Conservation (phyloP, 768 basidiomycete species). For the Chalciporus piperatus region DNA sequence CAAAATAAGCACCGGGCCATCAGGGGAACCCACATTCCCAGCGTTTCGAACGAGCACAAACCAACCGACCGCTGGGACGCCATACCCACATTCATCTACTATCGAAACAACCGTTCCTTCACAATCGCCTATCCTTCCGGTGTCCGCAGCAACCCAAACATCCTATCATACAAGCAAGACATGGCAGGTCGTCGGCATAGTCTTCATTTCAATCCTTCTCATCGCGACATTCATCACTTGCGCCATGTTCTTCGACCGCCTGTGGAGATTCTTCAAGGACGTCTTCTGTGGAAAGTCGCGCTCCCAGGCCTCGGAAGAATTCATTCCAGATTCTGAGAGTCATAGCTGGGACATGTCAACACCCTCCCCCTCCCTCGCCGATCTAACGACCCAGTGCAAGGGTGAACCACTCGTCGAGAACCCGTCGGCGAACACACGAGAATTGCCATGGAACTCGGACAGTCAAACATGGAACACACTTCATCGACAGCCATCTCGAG, state of each 20-base stretch:
- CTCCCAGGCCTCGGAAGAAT: constrained; percentile 42
- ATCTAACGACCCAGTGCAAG: not conserved
- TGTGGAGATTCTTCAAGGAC: constrained; percentile 60
- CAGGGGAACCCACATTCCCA: not conserved
- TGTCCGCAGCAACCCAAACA: constrained; percentile 5
- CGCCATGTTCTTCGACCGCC: constrained; percentile 68
- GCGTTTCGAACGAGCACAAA: not conserved
- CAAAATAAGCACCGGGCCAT: not conserved
- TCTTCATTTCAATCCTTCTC: constrained; percentile 59
- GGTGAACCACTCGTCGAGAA: not conserved
- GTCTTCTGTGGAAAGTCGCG: constrained; percentile 40
- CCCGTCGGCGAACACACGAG: constrained; percentile 6
- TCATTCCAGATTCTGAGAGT: constrained; percentile 65
- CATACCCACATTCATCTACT: not conserved
- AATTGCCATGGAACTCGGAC: constrained; percentile 26
- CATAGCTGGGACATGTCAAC: constrained; percentile 49
- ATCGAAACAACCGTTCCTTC: constrained; percentile 2
- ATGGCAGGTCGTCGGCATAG: constrained; percentile 72
- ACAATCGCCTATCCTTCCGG: constrained; percentile 4
- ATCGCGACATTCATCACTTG: constrained; percentile 54
- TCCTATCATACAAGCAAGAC: constrained; percentile 44
- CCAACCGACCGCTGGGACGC: not conserved
- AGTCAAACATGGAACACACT: constrained; percentile 13
- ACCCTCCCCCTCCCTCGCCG: constrained; percentile 4
- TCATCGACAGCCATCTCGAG: constrained; percentile 20